Evolutionary conservation across 441 rosid genomes (phyloP).

Genomic region (Viola pubescens): DNA sequence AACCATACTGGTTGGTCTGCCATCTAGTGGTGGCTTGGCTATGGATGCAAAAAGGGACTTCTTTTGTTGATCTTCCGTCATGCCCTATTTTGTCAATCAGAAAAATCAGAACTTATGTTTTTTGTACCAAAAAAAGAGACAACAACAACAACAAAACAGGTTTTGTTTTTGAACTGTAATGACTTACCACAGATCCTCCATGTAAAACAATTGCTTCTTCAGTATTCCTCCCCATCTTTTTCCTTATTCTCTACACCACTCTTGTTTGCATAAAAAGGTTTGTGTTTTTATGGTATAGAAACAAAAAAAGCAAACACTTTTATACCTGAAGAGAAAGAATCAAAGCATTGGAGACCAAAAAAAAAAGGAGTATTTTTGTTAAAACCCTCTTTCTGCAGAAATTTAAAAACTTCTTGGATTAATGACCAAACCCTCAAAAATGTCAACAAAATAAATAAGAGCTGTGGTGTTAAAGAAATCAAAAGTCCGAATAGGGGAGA

Average conservation of each 20-base stretch:
- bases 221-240: constrained; percentile 29
- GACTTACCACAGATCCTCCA: constrained; percentile 33
- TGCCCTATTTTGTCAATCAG: constrained; percentile 24
- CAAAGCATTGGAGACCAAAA: background rate
- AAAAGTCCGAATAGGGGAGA: constrained; percentile 3
- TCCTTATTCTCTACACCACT: constrained; percentile 1
- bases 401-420: background rate
- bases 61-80: constrained; percentile 32
- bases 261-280: constrained; percentile 7
- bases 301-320: background rate
- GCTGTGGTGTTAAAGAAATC: background rate
- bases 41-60: constrained; percentile 34
- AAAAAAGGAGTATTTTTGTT: background rate
- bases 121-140: background rate
- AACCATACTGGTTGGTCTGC: constrained; percentile 63
- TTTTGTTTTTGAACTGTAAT: background rate
- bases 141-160: too few species aligned
- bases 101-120: constrained; percentile 4
- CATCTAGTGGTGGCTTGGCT: constrained; percentile 33
- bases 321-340: background rate
- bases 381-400: background rate
- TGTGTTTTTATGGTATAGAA: constrained; percentile 6
- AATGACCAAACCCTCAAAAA: constrained; percentile 1
- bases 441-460: background rate
- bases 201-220: constrained; percentile 23